Base-by-base conservation (phyloP, 2,329 filamentous ascomycete genomes). In the Phoma sp. region DNA sequence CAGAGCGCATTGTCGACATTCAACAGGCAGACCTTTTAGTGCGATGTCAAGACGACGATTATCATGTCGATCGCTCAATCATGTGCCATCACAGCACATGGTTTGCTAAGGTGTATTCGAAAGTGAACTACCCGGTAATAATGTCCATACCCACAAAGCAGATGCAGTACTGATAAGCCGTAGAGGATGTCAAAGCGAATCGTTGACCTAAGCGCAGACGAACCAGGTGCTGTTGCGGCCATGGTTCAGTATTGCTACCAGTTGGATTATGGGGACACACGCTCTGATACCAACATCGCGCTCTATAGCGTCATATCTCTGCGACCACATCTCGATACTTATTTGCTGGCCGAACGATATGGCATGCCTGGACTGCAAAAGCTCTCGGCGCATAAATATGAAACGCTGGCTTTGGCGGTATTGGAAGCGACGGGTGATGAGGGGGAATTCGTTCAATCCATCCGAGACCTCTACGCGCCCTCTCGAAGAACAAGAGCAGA, bases 171-270 rank as follows among this genome's bases (percentile, higher is more conserved):
- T 67, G 18, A 69, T 40, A 39, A 27, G 2, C 4, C 27, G 3
- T 32, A 70, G 66, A 66, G 64, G 51, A 59, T 61, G 47, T 52
- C 61, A 18, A 64, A 62, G 37, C 61, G 62, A 13, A 58, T 61
- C n/a, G 65, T 71, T 18, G 68, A 71, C 45, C 57, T 71, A 14
- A 68, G 68, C 22, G 63, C 65, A 23, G 69, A 71, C 38, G 64
- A 72, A 29, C 63, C 70, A 8, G 61, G 59, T 32, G 66, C 68
- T 33, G 67, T 72, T 9, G 63, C 69, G 7, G 68, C 69, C 5
- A 71, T 72, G 70, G 65, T 72, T 48, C 67, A 70, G 40, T 72
- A 70, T 42, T 68, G 62, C 45, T 72, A 72, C 36, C 65, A 68
- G 23, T 53, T 71, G 23, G 66, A 71, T 41, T 70, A 72, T 36